Conservation (phyloP, 208 protist genomes). For the Leishmania tarentolae region DNA sequence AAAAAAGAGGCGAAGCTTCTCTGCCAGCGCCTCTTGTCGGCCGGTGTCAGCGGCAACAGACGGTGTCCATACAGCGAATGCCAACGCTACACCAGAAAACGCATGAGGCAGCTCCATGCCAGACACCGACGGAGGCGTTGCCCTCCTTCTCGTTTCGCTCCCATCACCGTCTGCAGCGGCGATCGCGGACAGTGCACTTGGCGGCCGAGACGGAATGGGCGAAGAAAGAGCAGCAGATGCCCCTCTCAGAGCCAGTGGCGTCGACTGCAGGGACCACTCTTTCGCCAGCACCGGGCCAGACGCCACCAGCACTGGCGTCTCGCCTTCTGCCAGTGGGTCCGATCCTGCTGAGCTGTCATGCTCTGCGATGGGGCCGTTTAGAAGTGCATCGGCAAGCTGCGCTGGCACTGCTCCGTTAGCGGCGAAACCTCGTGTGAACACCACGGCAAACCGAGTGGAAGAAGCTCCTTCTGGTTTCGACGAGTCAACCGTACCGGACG, state of each 20-base stretch:
- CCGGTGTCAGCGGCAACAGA: not conserved
- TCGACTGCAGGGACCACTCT: slow-evolving; percentile 65
- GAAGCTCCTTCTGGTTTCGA: not conserved
- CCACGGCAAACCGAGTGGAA: slow-evolving; percentile 17
- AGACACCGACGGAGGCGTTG: not conserved
- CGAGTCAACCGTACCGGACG: not conserved
- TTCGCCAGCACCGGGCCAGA: slow-evolving; percentile 65
- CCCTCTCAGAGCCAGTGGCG: not conserved
- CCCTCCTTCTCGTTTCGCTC: not conserved
- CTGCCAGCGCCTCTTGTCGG: slow-evolving; percentile 17
- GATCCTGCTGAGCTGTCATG: not conserved
- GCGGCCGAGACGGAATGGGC: slow-evolving; percentile 16
- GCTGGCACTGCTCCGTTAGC: slow-evolving; percentile 43
- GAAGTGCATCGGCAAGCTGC: slow-evolving; percentile 25
- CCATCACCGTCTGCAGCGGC: not conserved
- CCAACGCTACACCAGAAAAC: slow-evolving; percentile 49
- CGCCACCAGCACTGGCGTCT: slow-evolving; percentile 47
- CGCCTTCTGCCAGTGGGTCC: not conserved
- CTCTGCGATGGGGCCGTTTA: slow-evolving; percentile 15
- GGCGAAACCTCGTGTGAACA: slow-evolving; percentile 63
- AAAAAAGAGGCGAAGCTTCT: slow-evolving; percentile 41
- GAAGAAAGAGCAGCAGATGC: not conserved
- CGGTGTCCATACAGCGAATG: slow-evolving; percentile 40
- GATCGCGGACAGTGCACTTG: slow-evolving; percentile 1
- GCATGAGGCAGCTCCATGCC: slow-evolving; percentile 11